Conservation (phyloP, 345 rosid genomes). For the Syzygium grande region DNA sequence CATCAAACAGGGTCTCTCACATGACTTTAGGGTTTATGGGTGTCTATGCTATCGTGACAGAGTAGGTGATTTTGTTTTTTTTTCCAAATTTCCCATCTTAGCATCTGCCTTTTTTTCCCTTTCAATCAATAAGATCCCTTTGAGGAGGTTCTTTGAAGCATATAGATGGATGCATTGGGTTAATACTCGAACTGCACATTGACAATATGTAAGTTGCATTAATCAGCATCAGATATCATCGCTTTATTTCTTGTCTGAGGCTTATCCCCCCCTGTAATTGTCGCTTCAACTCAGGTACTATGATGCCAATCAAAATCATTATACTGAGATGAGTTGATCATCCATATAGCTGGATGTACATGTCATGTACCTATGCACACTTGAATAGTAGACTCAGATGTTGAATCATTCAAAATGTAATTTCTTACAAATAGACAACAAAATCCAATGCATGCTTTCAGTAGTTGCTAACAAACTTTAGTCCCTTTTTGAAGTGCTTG, state of each 20-base stretch:
- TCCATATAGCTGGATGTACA: not conserved
- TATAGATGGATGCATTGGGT: not conserved
- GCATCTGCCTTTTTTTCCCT: not conserved
- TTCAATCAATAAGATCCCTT: not conserved
- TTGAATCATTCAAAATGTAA: not conserved
- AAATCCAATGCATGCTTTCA: not conserved
- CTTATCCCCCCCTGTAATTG: not conserved
- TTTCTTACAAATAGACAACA: not conserved
- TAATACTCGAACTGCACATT: not conserved
- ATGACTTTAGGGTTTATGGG: not conserved
- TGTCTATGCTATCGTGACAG: not conserved
- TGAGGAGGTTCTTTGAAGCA: not conserved
- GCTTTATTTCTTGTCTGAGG: not conserved
- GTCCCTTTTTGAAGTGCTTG: not conserved
- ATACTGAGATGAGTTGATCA: not conserved
- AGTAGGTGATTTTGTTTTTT: not conserved
- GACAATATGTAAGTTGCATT: not conserved
- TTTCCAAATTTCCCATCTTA: not conserved
- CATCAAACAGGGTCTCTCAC: not conserved
- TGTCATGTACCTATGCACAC: not conserved
- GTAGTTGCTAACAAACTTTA: not conserved
- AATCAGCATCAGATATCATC: not conserved
- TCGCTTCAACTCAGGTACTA: not conserved
- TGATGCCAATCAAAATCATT: not conserved
- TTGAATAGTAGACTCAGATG: not conserved